Evolutionary conservation across 2,329 filamentous ascomycete species (phyloP).

Genomic region (Lachnellula willkommii): DNA sequence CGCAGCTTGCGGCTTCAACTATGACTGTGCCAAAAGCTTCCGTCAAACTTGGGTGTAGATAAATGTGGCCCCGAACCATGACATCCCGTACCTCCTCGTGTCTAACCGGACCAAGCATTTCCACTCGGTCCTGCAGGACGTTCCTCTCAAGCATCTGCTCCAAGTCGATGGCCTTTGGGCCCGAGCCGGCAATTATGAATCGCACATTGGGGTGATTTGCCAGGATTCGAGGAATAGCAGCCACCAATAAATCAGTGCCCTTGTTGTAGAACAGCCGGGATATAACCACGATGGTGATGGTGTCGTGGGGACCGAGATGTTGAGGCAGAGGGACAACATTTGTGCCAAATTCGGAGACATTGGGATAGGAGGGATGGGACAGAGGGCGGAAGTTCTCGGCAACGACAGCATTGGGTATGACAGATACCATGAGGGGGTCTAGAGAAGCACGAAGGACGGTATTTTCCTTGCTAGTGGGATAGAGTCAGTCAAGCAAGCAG

Average conservation of each 20-base stretch:
- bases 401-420: constrained; percentile 95
- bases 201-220: constrained; percentile 86
- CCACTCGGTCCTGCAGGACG: constrained; percentile 86
- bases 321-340: constrained; percentile 48
- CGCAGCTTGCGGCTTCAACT: constrained; percentile 93
- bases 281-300: constrained; percentile 94
- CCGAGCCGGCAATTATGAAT: constrained; percentile 94
- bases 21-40: constrained; percentile 98
- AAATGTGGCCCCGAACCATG: constrained; percentile 95
- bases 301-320: constrained; percentile 73
- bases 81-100: constrained; percentile 97
- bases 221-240: constrained; percentile 87
- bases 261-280: constrained; percentile 99
- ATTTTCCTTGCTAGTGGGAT: constrained; percentile 76
- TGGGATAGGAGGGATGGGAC: constrained; percentile 42
- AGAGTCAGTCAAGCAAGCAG: not conserved
- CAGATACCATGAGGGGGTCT: constrained; percentile 94
- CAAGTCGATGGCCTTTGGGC: constrained; percentile 93
- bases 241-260: constrained; percentile 93
- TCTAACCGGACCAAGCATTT: constrained; percentile 84
- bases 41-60: constrained; percentile 88
- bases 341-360: constrained; percentile 27
- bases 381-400: constrained; percentile 89
- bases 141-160: constrained; percentile 98
- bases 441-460: constrained; percentile 90